Percentiles rank a stretch among this genome's conserved stretches.
Conservation (phyloP, 768 basidiomycete species). For the Lentinula sp. region DNA sequence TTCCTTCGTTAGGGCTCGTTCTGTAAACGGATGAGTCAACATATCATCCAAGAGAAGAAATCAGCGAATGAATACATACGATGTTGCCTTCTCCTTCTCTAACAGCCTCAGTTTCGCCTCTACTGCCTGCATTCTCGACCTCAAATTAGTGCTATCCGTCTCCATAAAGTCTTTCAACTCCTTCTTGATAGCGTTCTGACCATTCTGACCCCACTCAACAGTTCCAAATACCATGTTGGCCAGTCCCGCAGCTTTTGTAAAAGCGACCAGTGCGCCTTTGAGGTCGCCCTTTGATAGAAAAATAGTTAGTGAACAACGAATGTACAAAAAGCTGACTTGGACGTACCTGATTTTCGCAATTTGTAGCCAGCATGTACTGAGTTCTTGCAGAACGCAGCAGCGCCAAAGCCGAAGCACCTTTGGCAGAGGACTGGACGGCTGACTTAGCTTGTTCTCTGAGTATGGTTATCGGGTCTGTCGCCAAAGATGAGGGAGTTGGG, state of each 20-base stretch:
- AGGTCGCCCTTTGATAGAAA: constrained; percentile 44
- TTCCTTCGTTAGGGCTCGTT: constrained; percentile 21
- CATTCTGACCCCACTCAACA: constrained; percentile 37
- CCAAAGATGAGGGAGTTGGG: not conserved
- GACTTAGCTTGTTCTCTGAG: not conserved
- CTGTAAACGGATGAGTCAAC: not conserved
- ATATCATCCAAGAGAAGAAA: not conserved
- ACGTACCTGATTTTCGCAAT: constrained; percentile 24
- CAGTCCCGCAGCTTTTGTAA: constrained; percentile 56
- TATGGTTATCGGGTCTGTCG: not conserved
- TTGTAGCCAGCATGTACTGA: constrained; percentile 38
- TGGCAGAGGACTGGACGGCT: constrained; percentile 40
- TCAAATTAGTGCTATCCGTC: constrained; percentile 34
- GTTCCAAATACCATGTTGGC: constrained; percentile 55
- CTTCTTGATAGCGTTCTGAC: constrained; percentile 50
- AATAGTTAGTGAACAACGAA: not conserved
- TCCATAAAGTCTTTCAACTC: constrained; percentile 61
- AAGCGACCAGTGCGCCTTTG: constrained; percentile 51
- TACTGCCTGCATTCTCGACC: constrained; percentile 27
- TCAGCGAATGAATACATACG: not conserved
- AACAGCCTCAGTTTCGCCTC: constrained; percentile 42
- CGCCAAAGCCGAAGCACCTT: constrained; percentile 51
- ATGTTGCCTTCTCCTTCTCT: constrained; percentile 24
- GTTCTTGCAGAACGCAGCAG: constrained; percentile 59
- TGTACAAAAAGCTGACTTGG: constrained; percentile 25